A percentile compares a stretch with the other conserved stretches of the same genome.
Conservation (phyloP, 352 stramenopile genomes). For the Thraustochytrium aureum region DNA sequence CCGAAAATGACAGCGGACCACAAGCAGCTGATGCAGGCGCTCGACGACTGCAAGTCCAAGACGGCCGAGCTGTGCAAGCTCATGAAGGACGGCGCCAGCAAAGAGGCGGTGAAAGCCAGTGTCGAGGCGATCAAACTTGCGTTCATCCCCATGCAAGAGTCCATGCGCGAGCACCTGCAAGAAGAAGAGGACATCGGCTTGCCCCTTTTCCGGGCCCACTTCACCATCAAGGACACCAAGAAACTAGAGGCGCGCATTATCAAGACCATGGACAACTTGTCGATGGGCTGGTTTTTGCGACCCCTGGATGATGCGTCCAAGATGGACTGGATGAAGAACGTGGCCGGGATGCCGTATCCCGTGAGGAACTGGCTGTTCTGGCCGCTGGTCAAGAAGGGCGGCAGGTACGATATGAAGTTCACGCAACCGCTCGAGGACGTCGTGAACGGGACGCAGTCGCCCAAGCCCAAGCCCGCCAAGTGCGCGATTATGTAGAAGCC, state of each 20-base stretch:
- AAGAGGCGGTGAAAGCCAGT: not conserved
- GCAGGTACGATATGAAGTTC: constrained; percentile 24
- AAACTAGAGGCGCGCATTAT: constrained; percentile 21
- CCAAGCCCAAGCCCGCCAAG: not conserved
- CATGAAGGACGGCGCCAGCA: not conserved
- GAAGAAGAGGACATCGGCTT: constrained; percentile 53
- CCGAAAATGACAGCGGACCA: constrained; percentile 49
- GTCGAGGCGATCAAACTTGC: not conserved
- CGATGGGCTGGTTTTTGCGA: constrained; percentile 25
- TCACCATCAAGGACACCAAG: constrained; percentile 18
- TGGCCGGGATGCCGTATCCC: constrained; percentile 14
- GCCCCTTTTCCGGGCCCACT: constrained; percentile 42
- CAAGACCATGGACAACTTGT: constrained; percentile 9
- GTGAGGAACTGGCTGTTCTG: constrained; percentile 28
- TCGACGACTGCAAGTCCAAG: not conserved
- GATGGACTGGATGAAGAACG: constrained; percentile 34
- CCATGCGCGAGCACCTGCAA: constrained; percentile 24
- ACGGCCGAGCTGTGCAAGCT: not conserved
- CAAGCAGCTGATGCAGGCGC: constrained; percentile 15
- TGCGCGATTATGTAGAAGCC: constrained; percentile 30
- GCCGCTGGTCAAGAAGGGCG: constrained; percentile 33
- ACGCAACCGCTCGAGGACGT: constrained; percentile 14
- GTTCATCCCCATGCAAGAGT: not conserved
- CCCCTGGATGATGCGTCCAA: constrained; percentile 1
- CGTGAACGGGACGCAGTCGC: constrained; percentile 1